A percentile compares a stretch with the other conserved stretches of the same genome.
phyloP scores from a whole-genome alignment of 345 rosid species.

The Sonneratia caseolaris region DNA sequence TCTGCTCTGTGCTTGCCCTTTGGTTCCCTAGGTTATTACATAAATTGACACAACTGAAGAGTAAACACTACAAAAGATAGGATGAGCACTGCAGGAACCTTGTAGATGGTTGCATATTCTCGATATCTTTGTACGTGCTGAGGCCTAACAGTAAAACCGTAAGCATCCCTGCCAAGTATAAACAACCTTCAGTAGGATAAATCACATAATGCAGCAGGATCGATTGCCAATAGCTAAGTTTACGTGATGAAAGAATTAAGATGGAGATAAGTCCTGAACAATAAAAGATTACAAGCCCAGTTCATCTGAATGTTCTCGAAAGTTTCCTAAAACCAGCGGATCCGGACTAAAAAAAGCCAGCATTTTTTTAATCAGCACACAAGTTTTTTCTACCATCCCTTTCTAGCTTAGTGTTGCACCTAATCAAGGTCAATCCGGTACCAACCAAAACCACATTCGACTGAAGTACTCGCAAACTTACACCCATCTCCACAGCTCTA shows the following conservation, averaged over 20 bases:
- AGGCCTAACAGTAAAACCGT: constrained; percentile 97
- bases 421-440: constrained; percentile 4
- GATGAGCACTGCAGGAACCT: constrained; percentile 32
- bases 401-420: constrained; percentile 8
- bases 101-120: constrained; percentile 91
- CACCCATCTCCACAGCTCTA: neutral
- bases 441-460: no score
- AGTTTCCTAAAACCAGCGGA: constrained; percentile 13
- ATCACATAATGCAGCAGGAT: neutral
- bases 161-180: constrained; percentile 71
- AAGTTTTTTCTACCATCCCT: constrained; percentile 12
- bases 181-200: constrained; percentile 5
- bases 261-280: neutral
- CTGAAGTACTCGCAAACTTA: neutral
- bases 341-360: constrained; percentile 17
- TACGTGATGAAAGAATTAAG: neutral
- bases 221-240: neutral
- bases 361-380: constrained; percentile 15
- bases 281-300: neutral
- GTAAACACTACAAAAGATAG: neutral
- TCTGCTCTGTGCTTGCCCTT: neutral
- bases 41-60: neutral
- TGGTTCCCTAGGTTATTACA: neutral
- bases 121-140: constrained; percentile 93
- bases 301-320: constrained; percentile 14